These are phyloP conservation scores for Cephaloascus albidus DNA, from an alignment of 805 yeast species.

Conservation along the genomic window DNA sequence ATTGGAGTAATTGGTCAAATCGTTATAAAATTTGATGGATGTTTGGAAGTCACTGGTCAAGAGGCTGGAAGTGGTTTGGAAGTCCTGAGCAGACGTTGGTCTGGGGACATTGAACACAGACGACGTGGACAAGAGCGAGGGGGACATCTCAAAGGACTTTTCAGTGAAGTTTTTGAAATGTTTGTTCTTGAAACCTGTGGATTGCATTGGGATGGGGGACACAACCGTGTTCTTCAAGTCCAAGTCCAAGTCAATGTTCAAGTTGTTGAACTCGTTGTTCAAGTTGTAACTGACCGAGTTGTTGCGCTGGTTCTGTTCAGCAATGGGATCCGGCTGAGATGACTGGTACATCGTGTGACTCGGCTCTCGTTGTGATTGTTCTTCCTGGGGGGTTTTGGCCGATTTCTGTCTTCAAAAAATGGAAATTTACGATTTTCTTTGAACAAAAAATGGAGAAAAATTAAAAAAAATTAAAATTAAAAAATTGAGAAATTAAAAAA, in stretches of 20 bases:
- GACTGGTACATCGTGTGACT: neutral
- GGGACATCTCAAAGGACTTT: neutral
- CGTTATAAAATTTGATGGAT: constrained; percentile 32
- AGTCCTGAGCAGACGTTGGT: neutral
- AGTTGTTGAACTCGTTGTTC: constrained; percentile 37
- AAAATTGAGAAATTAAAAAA: too few relatives aligned
- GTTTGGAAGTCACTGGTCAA: constrained; percentile 5
- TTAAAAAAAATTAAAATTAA: too few relatives aligned
- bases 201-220: neutral
- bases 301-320: neutral
- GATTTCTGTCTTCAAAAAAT: too few relatives aligned
- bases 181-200: neutral
- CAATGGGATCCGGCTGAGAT: neutral
- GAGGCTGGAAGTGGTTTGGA: neutral
- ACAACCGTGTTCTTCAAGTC: constrained; percentile 17
- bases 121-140: constrained; percentile 2
- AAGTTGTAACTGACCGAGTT: constrained; percentile 25
- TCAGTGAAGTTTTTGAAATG: neutral
- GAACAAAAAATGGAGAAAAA: too few relatives aligned
- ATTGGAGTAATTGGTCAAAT: constrained; percentile 36
- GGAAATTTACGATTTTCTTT: too few relatives aligned
- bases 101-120: neutral
- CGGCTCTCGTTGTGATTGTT: too few relatives aligned
- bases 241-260: constrained; percentile 34
- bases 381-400: too few relatives aligned